These are phyloP conservation scores for Daldinia sp. DNA, from an alignment of 2,329 filamentous ascomycete genomes.

Conservation along the genomic window DNA sequence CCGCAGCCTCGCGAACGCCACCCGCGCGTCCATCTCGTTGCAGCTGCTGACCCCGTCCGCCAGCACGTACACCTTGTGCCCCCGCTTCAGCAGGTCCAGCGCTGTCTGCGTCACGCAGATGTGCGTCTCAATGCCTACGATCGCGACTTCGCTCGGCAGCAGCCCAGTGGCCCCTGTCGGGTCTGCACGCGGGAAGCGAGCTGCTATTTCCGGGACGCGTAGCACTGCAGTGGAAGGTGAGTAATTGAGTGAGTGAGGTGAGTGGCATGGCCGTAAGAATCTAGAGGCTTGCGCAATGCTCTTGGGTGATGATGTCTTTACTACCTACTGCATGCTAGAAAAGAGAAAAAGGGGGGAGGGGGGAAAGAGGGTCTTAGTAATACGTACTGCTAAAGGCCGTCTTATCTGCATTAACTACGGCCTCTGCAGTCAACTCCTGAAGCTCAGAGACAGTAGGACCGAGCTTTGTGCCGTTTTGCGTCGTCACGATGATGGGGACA, in stretches of 20 bases:
- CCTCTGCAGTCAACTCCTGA: constrained; percentile 62
- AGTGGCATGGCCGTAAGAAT: not conserved
- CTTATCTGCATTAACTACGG: constrained; percentile 79
- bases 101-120: constrained; percentile 96
- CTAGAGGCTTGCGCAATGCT: not conserved
- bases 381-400: constrained; percentile 78
- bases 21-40: constrained; percentile 81
- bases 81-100: constrained; percentile 79
- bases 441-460: constrained; percentile 84
- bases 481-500: constrained; percentile 87
- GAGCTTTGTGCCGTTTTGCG: constrained; percentile 82
- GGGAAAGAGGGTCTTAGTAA: not conserved
- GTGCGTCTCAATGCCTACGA: constrained; percentile 93
- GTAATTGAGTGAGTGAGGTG: too few species aligned
- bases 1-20: constrained; percentile 82
- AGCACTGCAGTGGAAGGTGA: constrained; percentile 64
- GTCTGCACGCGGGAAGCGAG: constrained; percentile 49
- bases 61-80: constrained; percentile 86
- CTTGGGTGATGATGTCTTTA: not conserved
- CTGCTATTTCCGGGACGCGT: constrained; percentile 71
- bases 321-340: not conserved
- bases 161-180: constrained; percentile 43
- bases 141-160: constrained; percentile 65
- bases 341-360: not conserved
- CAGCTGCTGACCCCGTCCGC: constrained; percentile 92